Base-by-base conservation (phyloP, 345 rosid genomes). In the Angophora floribunda region DNA sequence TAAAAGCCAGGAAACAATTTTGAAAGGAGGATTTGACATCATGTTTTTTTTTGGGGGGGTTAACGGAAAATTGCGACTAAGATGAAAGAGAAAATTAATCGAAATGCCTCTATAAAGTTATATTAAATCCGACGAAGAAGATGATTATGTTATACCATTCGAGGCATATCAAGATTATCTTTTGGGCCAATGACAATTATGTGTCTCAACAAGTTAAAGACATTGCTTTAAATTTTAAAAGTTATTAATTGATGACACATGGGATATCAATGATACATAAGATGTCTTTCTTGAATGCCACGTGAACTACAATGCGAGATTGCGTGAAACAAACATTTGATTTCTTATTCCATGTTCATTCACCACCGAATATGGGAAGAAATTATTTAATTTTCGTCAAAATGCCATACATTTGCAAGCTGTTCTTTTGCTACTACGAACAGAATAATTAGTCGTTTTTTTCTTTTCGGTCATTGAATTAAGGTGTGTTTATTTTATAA, bases 281-380 rank as follows among this genome's bases (percentile, higher is more conserved):
- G 22, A 30, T 17, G 26, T 70, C 14, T 70, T 30, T 36, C 1
- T 19, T 6, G 13, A 75, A 75, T 36, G 26, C 6, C 3, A 9
- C 14, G 2, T 41, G 26, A 15, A 16, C 0, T 67, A 67, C 3
- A 0, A 75, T 0, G 0, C 4, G 26, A 70, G 13, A 70, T 3
- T 36, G 2, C 26, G 4, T 10, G 1, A 41, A 41, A 75, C 1
- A 8, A 4, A 36, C 6, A 36, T 0, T 70, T 70, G 13, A 36
- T 70, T 70, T 16, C 13, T 70, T 1, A 17, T 70, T 70, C 2
- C 13, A 36, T 5, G 26, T 36, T 75, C 26, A 41, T 36, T 75
- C 4, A 4, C 47, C 41, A 75, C 14, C 1, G 4, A 41, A 75
- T 36, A 19, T 75, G 49, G 13, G 44, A 26, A 41, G 26, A 67